These are phyloP conservation scores for Mycosphaerella arachidis DNA, from an alignment of 2,329 filamentous ascomycete species.

Conservation along the genomic window DNA sequence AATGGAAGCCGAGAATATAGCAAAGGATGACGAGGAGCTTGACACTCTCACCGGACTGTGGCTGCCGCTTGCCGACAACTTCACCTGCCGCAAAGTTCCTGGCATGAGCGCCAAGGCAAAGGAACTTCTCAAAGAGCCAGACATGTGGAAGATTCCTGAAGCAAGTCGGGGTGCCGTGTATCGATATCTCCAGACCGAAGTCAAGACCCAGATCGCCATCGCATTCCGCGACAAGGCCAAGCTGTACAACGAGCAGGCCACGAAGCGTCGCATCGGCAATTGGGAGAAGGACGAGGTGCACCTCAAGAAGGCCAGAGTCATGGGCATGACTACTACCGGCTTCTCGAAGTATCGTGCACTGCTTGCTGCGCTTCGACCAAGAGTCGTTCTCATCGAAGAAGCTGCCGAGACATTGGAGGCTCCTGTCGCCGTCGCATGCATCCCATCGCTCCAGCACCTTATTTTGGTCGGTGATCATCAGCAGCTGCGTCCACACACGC, in stretches of 20 bases:
- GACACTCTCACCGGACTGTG: conserved; percentile 36
- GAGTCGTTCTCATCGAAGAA: conserved; percentile 70
- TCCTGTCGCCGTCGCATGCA: conserved; percentile 55
- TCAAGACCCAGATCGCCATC: conserved; percentile 47
- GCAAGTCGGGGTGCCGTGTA: conserved; percentile 62
- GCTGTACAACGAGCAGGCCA: conserved; percentile 48
- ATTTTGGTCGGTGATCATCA: conserved; percentile 75
- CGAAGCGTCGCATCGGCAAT: conserved; percentile 52
- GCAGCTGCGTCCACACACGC: conserved; percentile 68
- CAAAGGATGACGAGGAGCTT: conserved; percentile 34
- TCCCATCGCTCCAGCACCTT: conserved; percentile 60
- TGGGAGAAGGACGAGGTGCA: conserved; percentile 59
- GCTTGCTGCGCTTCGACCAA: conserved; percentile 61
- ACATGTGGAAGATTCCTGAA: conserved; percentile 59
- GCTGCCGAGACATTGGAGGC: conserved; percentile 71
- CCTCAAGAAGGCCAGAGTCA: conserved; percentile 56
- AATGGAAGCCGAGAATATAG: conserved; percentile 55
- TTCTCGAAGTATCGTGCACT: conserved; percentile 73
- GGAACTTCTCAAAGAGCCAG: conserved; percentile 38
- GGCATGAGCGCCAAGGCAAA: conserved; percentile 33
- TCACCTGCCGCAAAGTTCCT: conserved; percentile 28
- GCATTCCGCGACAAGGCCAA: conserved; percentile 49
- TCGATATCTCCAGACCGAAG: conserved; percentile 54
- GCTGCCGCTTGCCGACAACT: conserved; percentile 38
- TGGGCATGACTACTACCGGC: conserved; percentile 73